Base-by-base conservation (phyloP, 2,329 filamentous ascomycete genomes). In the Chaetomium olivaceum region DNA sequence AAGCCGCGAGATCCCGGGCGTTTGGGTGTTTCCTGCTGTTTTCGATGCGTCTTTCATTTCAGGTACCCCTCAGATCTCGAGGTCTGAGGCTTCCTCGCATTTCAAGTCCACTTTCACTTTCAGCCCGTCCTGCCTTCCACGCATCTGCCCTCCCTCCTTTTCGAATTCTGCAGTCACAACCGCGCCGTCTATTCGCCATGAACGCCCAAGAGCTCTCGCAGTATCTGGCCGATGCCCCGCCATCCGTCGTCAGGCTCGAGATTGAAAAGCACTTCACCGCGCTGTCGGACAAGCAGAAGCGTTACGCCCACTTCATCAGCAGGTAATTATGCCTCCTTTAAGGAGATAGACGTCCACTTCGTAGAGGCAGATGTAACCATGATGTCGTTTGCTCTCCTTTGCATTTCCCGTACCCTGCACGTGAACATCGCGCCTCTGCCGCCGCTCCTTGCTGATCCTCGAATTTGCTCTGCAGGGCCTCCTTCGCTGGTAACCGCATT, bases 231-330 rank as follows among this genome's bases (percentile, higher is more conserved):
- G 95, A 99, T 78, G 89, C 90, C 69, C 95, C 95, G 55, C 95
- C 95, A 0, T 91, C 89, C 58, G 87, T 97, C 64, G 94, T 97
- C 66, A 88, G 89, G 57, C 86, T 99, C 58, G 89, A 92, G 77
- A 95, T 98, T 77, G 92, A 92, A 80, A 91, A 92, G 76, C 94
- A 98, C 79, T 99, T 98, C 73, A 90, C 94, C 63, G 87, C 88
- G 43, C 79, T 95, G 67, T 84, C 80, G 61, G 86, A 91, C 73
- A 83, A 90, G 76, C 87, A 96, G 81, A 93, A 94, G 81, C 89
- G 91, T 75, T 97, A 97, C 83, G 91, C 93, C 69, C 93, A 97
- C 80, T 93, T 89, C 75, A 91, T 96, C 76, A 92, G 89, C 85
- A 87, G 85, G 90, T 91, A 83, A 72, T 46, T 50, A 25, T 27